Evolutionary conservation across 2,329 filamentous ascomycete species (phyloP).

Genomic region (Venturiaceae sp.): DNA sequence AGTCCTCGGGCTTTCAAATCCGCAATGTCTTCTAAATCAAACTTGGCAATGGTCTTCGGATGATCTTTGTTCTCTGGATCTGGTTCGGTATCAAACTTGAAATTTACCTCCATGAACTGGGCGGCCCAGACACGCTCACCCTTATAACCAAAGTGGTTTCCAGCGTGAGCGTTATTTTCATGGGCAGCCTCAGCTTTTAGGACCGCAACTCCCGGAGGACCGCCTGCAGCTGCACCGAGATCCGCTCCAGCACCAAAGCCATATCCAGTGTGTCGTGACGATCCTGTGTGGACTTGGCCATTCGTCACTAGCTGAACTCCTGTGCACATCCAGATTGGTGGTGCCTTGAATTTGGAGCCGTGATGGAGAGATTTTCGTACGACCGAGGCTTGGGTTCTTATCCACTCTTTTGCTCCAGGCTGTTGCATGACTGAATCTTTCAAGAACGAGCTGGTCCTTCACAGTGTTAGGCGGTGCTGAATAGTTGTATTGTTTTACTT

Average conservation of each 20-base stretch:
- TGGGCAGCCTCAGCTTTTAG: constrained; percentile 5
- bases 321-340: constrained; percentile 10
- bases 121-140: constrained; percentile 12
- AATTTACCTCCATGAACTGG: constrained; percentile 11
- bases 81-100: constrained; percentile 3
- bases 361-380: constrained; percentile 3
- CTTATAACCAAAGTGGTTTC: constrained; percentile 9
- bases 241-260: constrained; percentile 4
- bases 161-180: constrained; percentile 3
- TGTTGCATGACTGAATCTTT: constrained; percentile 9
- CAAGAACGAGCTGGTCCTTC: constrained; percentile 5
- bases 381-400: constrained; percentile 9
- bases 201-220: constrained; percentile 8
- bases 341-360: constrained; percentile 6
- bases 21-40: constrained; percentile 8
- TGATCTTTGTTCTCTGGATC: constrained; percentile 1
- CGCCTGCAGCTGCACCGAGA: constrained; percentile 2
- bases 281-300: constrained; percentile 8
- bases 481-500: background rate
- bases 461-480: constrained; percentile 4
- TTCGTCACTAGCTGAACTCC: constrained; percentile 10
- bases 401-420: constrained; percentile 5
- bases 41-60: constrained; percentile 8
- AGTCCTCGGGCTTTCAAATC: constrained; percentile 9
- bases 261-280: background rate